Evolutionary conservation across 306 rosid genomes (phyloP).

Genomic region (Leucaena leucocephala): DNA sequence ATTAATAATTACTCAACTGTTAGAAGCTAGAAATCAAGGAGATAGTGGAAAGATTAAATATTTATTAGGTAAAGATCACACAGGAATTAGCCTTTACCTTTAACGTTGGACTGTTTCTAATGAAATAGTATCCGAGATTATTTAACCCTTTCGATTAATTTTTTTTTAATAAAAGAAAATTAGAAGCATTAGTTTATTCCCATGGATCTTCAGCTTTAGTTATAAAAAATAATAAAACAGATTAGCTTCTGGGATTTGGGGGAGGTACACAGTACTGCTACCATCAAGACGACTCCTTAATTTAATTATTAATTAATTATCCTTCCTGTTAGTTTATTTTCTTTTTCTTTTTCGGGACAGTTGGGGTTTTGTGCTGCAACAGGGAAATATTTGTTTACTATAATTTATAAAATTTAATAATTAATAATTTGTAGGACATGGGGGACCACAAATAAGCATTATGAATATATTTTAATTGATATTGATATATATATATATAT

Average conservation of each 20-base stretch:
- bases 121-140: not conserved
- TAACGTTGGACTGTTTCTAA: not conserved
- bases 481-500: too few relatives aligned
- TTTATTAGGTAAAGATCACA: not conserved
- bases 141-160: not conserved
- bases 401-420: not conserved
- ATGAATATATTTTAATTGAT: not conserved
- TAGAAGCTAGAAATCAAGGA: not conserved
- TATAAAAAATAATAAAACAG: conserved; percentile 4
- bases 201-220: conserved; percentile 1
- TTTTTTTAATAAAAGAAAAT: not conserved
- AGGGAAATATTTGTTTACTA: not conserved
- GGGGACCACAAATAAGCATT: conserved; percentile 25
- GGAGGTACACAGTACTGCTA: not conserved
- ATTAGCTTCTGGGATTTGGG: conserved; percentile 17
- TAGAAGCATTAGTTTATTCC: not conserved
- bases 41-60: not conserved
- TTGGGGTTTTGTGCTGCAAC: conserved; percentile 1
- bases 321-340: not conserved
- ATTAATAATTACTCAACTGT: not conserved
- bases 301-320: not conserved
- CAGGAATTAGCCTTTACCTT: not conserved
- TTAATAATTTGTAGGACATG: not conserved
- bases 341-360: not conserved
- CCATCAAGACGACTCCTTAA: not conserved